phyloP scores from a whole-genome alignment of 129 eudicot species.

The Helianthus tuberosus region DNA sequence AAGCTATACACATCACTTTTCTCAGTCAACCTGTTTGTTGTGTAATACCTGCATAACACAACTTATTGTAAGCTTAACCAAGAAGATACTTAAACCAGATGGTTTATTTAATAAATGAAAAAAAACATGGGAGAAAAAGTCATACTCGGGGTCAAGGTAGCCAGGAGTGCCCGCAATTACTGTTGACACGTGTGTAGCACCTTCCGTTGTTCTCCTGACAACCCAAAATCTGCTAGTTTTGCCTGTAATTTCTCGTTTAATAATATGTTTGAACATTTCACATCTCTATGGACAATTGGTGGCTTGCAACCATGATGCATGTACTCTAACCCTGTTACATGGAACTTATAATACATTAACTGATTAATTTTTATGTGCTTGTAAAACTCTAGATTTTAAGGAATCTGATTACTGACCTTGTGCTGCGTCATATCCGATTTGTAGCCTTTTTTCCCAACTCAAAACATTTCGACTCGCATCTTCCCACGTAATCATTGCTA shows the following conservation, averaged over 20 bases:
- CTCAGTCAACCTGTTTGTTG: constrained; percentile 31
- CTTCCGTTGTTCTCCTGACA: constrained; percentile 42
- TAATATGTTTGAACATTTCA: constrained; percentile 36
- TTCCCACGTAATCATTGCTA: neutral
- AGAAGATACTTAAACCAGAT: neutral
- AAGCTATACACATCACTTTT: constrained; percentile 48
- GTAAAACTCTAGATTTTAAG: neutral
- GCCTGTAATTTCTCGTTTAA: constrained; percentile 30
- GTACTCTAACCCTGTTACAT: constrained; percentile 49
- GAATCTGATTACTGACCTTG: constrained; percentile 36
- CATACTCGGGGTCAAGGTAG: constrained; percentile 53
- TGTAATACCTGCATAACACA: constrained; percentile 32
- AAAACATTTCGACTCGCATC: constrained; percentile 15
- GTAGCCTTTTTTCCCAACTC: constrained; percentile 43
- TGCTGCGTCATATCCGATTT: constrained; percentile 49
- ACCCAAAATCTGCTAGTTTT: constrained; percentile 59
- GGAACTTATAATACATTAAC: neutral
- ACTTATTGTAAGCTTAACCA: neutral
- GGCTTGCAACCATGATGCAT: constrained; percentile 53
- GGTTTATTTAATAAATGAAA: neutral
- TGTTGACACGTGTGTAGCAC: constrained; percentile 34
- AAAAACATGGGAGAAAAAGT: neutral
- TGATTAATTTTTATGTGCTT: neutral
- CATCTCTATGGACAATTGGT: constrained; percentile 41
- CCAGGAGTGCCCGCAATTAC: constrained; percentile 28